Evolutionary conservation across 2,329 filamentous ascomycete species (phyloP).

Genomic region (Xylariaceae sp.): DNA sequence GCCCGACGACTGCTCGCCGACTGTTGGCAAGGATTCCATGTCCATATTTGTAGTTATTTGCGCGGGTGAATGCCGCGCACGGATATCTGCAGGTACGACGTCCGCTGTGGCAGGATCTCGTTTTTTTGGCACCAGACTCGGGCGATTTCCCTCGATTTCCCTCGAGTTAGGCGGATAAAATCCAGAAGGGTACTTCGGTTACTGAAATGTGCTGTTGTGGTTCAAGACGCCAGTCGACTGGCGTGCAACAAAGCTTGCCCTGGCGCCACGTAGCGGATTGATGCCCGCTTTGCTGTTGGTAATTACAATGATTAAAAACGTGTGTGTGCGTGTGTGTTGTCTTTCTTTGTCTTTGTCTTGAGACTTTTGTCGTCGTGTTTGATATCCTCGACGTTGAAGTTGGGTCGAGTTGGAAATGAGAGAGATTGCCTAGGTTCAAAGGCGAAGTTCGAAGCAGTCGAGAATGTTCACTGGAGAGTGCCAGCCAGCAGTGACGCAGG

Average conservation of each 20-base stretch:
- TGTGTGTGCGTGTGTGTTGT: background rate
- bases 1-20: conserved; percentile 32
- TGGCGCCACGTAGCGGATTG: background rate
- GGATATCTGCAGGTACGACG: conserved; percentile 33
- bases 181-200: conserved; percentile 19
- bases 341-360: conserved; percentile 3
- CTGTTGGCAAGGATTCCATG: conserved; percentile 28
- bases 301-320: background rate
- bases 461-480: conserved; percentile 12
- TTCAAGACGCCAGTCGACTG: conserved; percentile 27
- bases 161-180: conserved; percentile 31
- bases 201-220: background rate
- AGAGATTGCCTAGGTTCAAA: conserved; percentile 5
- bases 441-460: background rate
- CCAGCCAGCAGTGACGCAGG: conserved; percentile 1
- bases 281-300: no score
- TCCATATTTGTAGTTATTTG: conserved; percentile 17
- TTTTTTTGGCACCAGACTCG: conserved; percentile 34
- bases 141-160: background rate
- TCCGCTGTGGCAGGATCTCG: conserved; percentile 44
- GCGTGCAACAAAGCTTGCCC: conserved; percentile 6
- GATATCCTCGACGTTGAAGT: conserved; percentile 2
- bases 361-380: conserved; percentile 1
- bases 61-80: conserved; percentile 14
- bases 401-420: background rate